These are phyloP conservation scores for Schoenoplectus triqueter DNA, from an alignment of 202 grass and related monocot genomes.

Conservation along the genomic window DNA sequence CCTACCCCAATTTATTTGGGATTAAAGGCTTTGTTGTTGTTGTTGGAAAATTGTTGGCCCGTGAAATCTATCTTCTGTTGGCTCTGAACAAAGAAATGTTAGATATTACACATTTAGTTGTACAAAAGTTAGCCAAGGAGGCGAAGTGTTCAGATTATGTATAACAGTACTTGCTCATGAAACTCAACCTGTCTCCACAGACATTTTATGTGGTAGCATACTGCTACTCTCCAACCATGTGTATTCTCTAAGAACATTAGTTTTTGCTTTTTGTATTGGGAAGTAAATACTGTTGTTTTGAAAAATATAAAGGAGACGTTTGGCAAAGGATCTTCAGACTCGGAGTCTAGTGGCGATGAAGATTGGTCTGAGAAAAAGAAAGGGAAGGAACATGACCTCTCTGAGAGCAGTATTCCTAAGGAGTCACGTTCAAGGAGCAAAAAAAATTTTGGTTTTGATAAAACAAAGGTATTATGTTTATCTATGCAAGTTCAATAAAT, in stretches of 20 bases:
- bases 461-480: constrained; percentile 39
- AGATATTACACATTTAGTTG: neutral
- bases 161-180: neutral
- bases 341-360: constrained; percentile 75
- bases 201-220: neutral
- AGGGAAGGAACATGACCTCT: constrained; percentile 42
- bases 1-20: no score
- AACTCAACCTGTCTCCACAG: neutral
- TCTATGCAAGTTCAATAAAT: constrained; percentile 28
- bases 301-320: constrained; percentile 64
- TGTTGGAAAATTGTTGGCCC: neutral
- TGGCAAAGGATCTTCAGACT: constrained; percentile 53
- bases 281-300: constrained; percentile 34
- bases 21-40: no score
- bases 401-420: constrained; percentile 41
- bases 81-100: neutral
- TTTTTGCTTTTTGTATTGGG: neutral
- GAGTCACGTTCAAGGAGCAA: constrained; percentile 32
- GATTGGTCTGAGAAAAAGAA: constrained; percentile 71
- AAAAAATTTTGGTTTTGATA: constrained; percentile 28
- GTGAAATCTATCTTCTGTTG: neutral
- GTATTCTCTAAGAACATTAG: neutral
- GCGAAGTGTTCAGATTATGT: neutral
- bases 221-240: neutral
- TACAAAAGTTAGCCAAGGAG: neutral